Conservation (phyloP, 2,329 filamentous ascomycete genomes). For the Alternaria tenuissima region DNA sequence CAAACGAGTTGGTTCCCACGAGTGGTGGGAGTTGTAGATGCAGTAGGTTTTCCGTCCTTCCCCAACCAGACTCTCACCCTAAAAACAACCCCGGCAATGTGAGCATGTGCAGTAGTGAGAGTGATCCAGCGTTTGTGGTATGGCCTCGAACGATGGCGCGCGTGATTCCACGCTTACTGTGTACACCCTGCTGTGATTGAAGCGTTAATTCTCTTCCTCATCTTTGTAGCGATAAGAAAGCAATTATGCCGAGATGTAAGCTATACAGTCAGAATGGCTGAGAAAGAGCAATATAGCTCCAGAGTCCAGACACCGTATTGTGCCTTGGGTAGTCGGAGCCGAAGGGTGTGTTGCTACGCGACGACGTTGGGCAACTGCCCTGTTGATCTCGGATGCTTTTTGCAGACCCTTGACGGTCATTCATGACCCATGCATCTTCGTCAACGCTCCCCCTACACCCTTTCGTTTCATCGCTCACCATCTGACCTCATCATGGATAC, state of each 20-base stretch:
- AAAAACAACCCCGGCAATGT: background rate
- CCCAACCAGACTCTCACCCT: background rate
- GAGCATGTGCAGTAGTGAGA: background rate
- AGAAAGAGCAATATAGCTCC: slow-evolving; percentile 1
- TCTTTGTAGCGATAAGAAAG: slow-evolving; percentile 4
- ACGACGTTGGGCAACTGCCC: slow-evolving; percentile 4
- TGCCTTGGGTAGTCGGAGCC: background rate
- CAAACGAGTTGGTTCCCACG: background rate
- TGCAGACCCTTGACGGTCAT: background rate
- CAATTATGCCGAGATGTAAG: slow-evolving; percentile 1
- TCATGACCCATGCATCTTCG: background rate
- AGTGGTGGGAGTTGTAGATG: background rate
- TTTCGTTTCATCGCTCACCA: slow-evolving; percentile 3
- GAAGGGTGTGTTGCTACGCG: slow-evolving; percentile 5
- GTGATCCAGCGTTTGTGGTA: background rate
- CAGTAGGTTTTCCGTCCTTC: background rate
- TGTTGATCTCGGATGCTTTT: slow-evolving; percentile 10
- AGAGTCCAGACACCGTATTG: background rate
- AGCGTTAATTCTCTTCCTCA: slow-evolving; percentile 6
- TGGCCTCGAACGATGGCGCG: slow-evolving; percentile 5
- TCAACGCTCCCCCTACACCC: background rate
- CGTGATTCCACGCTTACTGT: background rate
- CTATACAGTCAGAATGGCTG: background rate
- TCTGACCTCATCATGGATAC: background rate
- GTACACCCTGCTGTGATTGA: slow-evolving; percentile 1